Base-by-base conservation (phyloP, 768 basidiomycete species). In the Amyloporia xantha region DNA sequence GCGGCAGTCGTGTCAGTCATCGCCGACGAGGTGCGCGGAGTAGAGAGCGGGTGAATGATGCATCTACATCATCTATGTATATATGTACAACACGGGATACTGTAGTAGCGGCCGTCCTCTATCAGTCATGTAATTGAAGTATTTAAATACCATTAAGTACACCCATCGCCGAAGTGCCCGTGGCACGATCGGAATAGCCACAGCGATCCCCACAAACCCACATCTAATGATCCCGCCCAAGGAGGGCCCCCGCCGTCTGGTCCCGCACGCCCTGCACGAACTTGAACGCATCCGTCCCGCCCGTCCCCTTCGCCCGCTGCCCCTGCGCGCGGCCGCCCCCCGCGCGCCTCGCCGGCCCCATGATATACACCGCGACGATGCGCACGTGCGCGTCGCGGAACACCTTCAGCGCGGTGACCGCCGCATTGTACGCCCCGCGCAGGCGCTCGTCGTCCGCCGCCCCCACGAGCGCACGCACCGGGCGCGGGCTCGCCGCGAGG, bases 361-460 rank as follows among this genome's bases (percentile, higher is more conserved):
- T 67, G 59, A 83, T 80, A 58, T 79, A 82, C 23, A 74, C 49
- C 23, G 74, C 69, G 17, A 77, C 79, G 49, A 83, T 73, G 9
- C 73, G 63, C 54, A 82, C 74, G 61, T 83, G 81, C 30, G 69
- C 70, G 56, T 82, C 81, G 21, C 81, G 65, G 64, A 83, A 76
- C 37, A 67, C 57, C 59, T 78, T 78, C 40, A 83, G 68, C 3
- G 78, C 70, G 1, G 56, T 56, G 5, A 82, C 65, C 1, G 78
- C 72, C 1, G 58, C 54, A 55, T 83, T 77, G 59, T 80, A 83
- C 13, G 75, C 67, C 35, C 59, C 66, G 9, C 54, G 54, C 17
- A 70, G 54, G 9, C 44, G 53, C 5, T 49, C 39, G 37, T 62
- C 57, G 4, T 47, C 54, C 15, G 47, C 47, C 17, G 45, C 47